These are phyloP conservation scores for Hericium erinaceus DNA, from an alignment of 768 basidiomycete genomes.

Conservation along the genomic window DNA sequence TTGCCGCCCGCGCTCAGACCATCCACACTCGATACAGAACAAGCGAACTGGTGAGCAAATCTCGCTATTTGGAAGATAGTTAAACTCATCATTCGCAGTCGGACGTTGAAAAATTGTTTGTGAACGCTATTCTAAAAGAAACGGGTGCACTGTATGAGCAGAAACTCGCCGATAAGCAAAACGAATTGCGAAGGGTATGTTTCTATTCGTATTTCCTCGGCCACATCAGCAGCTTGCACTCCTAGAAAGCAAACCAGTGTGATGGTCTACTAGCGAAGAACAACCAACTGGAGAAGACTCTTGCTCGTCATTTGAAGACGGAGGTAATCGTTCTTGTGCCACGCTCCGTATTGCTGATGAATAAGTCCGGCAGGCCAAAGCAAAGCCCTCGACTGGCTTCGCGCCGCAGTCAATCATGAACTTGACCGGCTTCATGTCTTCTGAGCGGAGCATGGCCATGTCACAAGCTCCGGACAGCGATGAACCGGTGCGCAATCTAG, in stretches of 20 bases:
- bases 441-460: constrained; percentile 18
- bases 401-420: constrained; percentile 21
- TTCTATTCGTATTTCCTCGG: neutral
- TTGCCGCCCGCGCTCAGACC: constrained; percentile 17
- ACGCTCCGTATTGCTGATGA: neutral
- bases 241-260: constrained; percentile 24
- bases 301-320: constrained; percentile 22
- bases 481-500: constrained; percentile 11
- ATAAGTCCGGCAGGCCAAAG: too few relatives aligned
- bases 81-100: neutral
- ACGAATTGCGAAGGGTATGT: constrained; percentile 26
- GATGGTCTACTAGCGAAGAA: constrained; percentile 21
- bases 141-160: constrained; percentile 25
- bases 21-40: constrained; percentile 21
- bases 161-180: constrained; percentile 24
- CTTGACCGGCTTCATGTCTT: constrained; percentile 20
- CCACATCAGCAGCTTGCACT: neutral
- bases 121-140: constrained; percentile 21
- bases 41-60: constrained; percentile 20
- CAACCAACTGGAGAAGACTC: constrained; percentile 20
- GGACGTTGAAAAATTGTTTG: constrained; percentile 24
- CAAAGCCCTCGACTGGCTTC: too few relatives aligned
- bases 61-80: neutral
- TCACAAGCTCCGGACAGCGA: constrained; percentile 16
- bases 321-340: constrained; percentile 10